phyloP scores from a whole-genome alignment of 2,329 filamentous ascomycete species.

The Cytospora chrysosperma region DNA sequence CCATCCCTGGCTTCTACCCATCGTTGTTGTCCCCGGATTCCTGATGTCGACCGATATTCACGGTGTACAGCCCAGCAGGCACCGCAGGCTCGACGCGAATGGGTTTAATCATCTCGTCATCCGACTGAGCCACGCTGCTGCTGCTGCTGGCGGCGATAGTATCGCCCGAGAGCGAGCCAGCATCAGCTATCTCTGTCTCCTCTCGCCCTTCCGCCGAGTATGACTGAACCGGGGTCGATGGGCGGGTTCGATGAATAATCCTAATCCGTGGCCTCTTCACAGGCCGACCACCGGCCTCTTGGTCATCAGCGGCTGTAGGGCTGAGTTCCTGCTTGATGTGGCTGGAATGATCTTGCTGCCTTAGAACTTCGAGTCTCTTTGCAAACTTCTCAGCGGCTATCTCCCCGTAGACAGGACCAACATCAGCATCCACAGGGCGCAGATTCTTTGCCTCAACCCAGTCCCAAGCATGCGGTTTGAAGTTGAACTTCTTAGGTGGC shows the following conservation, averaged over 20 bases:
- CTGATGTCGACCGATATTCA: too few species aligned
- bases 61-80: neutral
- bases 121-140: neutral
- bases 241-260: neutral
- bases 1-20: too few species aligned
- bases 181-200: conserved; percentile 1
- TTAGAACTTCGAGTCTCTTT: neutral
- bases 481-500: conserved; percentile 3
- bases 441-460: conserved; percentile 14
- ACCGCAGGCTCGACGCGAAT: too few species aligned
- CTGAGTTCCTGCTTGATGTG: neutral
- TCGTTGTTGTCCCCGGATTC: too few species aligned
- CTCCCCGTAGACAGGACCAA: neutral
- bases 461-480: conserved; percentile 11
- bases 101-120: neutral
- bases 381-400: conserved; percentile 1
- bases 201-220: neutral
- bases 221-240: neutral
- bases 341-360: neutral
- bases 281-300: neutral
- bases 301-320: neutral
- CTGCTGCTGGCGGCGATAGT: conserved; percentile 7
- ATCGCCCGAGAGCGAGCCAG: conserved; percentile 7
- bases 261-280: neutral
- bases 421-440: neutral